Evolutionary conservation across 2,329 filamentous ascomycete species (phyloP), one percentile per base, ranked within the genome.

Genomic region (Rhynchosporium secalis): DNA sequence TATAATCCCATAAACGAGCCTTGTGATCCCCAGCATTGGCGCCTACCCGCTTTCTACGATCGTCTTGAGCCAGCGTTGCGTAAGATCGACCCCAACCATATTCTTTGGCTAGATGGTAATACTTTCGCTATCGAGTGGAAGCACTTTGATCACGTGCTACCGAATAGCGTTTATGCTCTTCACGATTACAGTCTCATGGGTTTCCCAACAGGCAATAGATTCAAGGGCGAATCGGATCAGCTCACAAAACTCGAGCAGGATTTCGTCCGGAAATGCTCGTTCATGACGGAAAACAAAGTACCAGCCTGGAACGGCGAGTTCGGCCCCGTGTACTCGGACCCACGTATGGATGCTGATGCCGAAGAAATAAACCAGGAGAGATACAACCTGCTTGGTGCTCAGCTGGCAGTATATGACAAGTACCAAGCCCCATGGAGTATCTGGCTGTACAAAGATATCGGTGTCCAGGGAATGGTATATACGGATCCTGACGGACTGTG

Each of bases 401-500:
- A 82, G 68, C 71, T 85, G 36, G 71, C 73, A 10, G 80, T 85
- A 47, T 85, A 85, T 69, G 78, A 80, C 58, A 78, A 80, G 71
- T 72, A 81, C 62, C 72, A 78, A 55, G 81, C 82, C 41, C 76
- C 78, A 58, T 87, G 84, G 85, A 81, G 76, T 13, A 87, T 87
- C 68, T 85, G 83, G 82, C 72, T 83, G 0, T 85, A 83, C 72
- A 85, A 85, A 70, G 82, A 85, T 62, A 79, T 85, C 45, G 81
- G 82, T 0, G 77, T 81, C 49, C 81, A 84, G 70, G 83, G 82
- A 5, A 83, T 85, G 81, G 75, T 82, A 0, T 79, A 82, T 63
- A 75, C 80, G 6, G 47, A 61, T 29, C 65, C 67, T 10, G 55
- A 79, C 10, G 79, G 76, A 7, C 67, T 76, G 2, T 85, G 82